phyloP scores from a whole-genome alignment of 345 rosid species.

The Brassica juncea region DNA sequence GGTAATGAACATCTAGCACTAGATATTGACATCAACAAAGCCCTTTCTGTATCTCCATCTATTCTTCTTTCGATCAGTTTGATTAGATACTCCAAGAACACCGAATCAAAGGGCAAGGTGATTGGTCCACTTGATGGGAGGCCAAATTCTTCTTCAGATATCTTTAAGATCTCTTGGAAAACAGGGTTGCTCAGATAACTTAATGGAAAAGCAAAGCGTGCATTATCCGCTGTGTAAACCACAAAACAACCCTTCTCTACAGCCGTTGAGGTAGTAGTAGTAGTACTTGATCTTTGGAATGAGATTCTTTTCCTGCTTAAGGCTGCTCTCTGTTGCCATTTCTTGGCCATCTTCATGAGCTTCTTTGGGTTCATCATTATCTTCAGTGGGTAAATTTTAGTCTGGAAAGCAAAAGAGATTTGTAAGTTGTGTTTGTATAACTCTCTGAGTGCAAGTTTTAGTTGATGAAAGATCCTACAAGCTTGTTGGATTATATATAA shows the following conservation, averaged over 20 bases:
- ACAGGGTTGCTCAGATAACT: constrained; percentile 32
- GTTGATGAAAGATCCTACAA: neutral
- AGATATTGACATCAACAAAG: neutral
- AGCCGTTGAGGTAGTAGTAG: neutral
- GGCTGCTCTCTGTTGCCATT: constrained; percentile 39
- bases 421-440: neutral
- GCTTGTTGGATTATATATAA: neutral
- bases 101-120: constrained; percentile 19
- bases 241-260: constrained; percentile 41
- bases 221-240: constrained; percentile 40
- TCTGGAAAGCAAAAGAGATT: neutral
- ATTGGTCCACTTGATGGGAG: neutral
- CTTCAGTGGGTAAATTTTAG: neutral
- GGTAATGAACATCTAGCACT: constrained; percentile 22
- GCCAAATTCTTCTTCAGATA: constrained; percentile 19
- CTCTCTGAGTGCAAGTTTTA: neutral
- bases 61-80: constrained; percentile 25
- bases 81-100: constrained; percentile 33
- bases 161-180: constrained; percentile 42
- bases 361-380: constrained; percentile 16
- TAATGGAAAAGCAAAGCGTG: constrained; percentile 32
- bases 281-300: neutral
- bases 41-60: constrained; percentile 34
- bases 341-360: constrained; percentile 32
- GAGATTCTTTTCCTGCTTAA: constrained; percentile 32